Evolutionary conservation across 306 rosid genomes (phyloP).

Genomic region (Macrotyloma uniflorum): DNA sequence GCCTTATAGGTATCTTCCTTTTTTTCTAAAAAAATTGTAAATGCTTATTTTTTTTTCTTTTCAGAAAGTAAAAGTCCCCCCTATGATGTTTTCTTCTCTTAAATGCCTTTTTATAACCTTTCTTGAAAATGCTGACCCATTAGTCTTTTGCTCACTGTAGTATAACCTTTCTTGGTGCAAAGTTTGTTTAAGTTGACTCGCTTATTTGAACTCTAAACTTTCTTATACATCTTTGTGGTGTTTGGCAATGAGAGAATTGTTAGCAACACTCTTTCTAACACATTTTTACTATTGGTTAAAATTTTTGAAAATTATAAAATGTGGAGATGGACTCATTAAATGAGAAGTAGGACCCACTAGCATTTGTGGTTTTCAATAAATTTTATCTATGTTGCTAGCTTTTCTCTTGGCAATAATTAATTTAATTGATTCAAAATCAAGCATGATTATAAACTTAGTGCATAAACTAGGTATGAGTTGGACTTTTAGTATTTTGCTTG

Average conservation of each 20-base stretch:
- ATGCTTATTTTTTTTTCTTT: background rate
- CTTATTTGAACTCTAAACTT: background rate
- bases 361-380: too few relatives aligned
- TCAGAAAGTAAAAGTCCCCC: background rate
- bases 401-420: background rate
- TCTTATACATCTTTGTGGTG: slow-evolving; percentile 11
- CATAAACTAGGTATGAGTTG: slow-evolving; percentile 13
- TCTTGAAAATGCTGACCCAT: too few relatives aligned
- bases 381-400: too few relatives aligned
- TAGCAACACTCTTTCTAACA: too few relatives aligned
- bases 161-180: background rate
- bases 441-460: background rate
- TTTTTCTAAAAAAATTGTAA: background rate
- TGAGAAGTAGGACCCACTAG: too few relatives aligned
- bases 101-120: background rate
- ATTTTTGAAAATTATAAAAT: too few relatives aligned
- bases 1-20: background rate
- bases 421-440: background rate
- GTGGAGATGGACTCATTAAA: too few relatives aligned
- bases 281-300: too few relatives aligned
- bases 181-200: background rate
- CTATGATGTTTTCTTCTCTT: background rate
- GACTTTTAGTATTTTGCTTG: background rate
- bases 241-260: background rate
- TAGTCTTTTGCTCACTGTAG: background rate